Conservation (phyloP, 306 rosid genomes). For the Lablab purpureus region DNA sequence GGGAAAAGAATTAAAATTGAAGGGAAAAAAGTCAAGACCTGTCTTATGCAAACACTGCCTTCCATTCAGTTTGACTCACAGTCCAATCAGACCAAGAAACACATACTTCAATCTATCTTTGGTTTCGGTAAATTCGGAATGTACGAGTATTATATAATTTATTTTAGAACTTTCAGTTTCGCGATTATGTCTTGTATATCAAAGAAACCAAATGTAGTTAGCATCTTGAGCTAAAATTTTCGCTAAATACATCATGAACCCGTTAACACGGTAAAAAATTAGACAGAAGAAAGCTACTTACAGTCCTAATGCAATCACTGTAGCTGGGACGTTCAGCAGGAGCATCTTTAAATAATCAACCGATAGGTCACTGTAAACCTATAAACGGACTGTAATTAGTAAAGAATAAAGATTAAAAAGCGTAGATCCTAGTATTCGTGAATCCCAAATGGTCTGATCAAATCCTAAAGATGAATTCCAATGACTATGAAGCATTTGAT, state of each 20-base stretch:
- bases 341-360: constrained; percentile 94
- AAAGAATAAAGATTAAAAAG: constrained; percentile 17
- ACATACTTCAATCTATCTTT: not conserved
- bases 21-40: not conserved
- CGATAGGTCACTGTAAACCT: constrained; percentile 91
- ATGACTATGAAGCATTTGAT: constrained; percentile 22
- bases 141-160: not conserved
- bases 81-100: no score
- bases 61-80: constrained; percentile 9
- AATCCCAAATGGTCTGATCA: constrained; percentile 13
- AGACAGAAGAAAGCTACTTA: constrained; percentile 55
- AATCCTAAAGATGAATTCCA: constrained; percentile 21
- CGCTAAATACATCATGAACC: constrained; percentile 5
- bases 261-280: not conserved
- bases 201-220: not conserved
- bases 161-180: constrained; percentile 18
- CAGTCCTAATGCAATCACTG: constrained; percentile 85
- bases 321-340: constrained; percentile 87
- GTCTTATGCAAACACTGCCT: constrained; percentile 1
- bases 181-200: not conserved
- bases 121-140: no score
- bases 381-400: constrained; percentile 42
- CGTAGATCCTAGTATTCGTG: constrained; percentile 11
- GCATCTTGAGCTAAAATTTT: constrained; percentile 21
- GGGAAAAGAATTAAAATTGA: not conserved